phyloP scores from a whole-genome alignment of 352 stramenopile species.

The Thalassiosira pacifica region DNA sequence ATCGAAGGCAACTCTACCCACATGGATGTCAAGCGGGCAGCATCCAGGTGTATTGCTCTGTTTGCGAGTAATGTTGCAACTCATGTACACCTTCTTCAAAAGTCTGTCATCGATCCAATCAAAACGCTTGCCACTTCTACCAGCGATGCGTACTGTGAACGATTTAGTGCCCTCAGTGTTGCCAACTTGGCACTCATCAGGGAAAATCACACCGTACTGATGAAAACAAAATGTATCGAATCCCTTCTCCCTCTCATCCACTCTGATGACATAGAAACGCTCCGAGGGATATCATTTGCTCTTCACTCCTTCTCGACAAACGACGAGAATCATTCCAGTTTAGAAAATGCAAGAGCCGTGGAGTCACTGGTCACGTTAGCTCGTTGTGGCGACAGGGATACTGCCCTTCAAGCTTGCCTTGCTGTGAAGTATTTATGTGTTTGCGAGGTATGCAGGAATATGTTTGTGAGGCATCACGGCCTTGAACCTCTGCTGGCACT shows the following conservation, averaged over 20 bases:
- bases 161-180: conserved; percentile 93
- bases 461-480: conserved; percentile 93
- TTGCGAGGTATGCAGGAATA: conserved; percentile 91
- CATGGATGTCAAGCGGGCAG: conserved; percentile 92
- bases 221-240: conserved; percentile 91
- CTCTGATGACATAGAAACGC: conserved; percentile 92
- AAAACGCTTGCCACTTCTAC: conserved; percentile 88
- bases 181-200: conserved; percentile 94
- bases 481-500: conserved; percentile 91
- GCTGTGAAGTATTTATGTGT: conserved; percentile 92
- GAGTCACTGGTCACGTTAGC: conserved; percentile 90
- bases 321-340: conserved; percentile 91
- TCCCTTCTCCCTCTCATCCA: conserved; percentile 91
- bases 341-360: conserved; percentile 91
- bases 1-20: conserved; percentile 72
- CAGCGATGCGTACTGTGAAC: conserved; percentile 89
- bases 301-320: conserved; percentile 92
- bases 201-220: conserved; percentile 94
- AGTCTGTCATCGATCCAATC: conserved; percentile 91
- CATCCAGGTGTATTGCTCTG: conserved; percentile 92
- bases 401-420: conserved; percentile 92
- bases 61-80: conserved; percentile 93
- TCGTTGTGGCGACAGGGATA: conserved; percentile 92
- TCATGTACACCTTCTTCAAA: conserved; percentile 90
- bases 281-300: conserved; percentile 92